A percentile compares a stretch with the other conserved stretches of the same genome.
Conservation (phyloP, 208 protist genomes). For the Angomonas ambiguus region DNA sequence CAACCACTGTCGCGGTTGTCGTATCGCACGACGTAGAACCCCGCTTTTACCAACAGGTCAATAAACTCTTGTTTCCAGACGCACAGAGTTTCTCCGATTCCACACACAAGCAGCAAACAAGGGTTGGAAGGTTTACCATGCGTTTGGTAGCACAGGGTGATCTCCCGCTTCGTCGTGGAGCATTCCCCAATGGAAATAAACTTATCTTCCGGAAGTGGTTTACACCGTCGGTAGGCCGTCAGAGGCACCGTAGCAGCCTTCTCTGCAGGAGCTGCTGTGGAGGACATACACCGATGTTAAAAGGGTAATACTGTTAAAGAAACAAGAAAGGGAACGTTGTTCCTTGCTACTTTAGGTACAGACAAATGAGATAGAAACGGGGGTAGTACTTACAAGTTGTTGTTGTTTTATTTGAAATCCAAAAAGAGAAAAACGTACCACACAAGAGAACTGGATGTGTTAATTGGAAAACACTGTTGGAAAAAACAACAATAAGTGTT, state of each 20-base stretch:
- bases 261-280: neutral
- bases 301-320: neutral
- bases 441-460: neutral
- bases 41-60: constrained; percentile 22
- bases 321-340: neutral
- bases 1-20: constrained; percentile 76
- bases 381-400: too few relatives aligned
- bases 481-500: neutral
- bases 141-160: constrained; percentile 65
- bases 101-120: constrained; percentile 56
- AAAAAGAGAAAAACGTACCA: neutral
- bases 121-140: constrained; percentile 42
- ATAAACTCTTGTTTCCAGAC: constrained; percentile 31
- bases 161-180: constrained; percentile 30
- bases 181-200: constrained; percentile 44
- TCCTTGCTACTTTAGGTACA: neutral
- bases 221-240: neutral
- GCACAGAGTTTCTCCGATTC: constrained; percentile 19
- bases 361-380: neutral
- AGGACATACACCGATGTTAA: neutral
- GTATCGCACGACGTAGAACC: constrained; percentile 64
- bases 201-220: constrained; percentile 40
- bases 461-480: neutral
- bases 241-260: neutral
- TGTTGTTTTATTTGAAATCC: too few relatives aligned